Conservation (phyloP, 2,329 filamentous ascomycete species). For the Clonostachys byssicola region DNA sequence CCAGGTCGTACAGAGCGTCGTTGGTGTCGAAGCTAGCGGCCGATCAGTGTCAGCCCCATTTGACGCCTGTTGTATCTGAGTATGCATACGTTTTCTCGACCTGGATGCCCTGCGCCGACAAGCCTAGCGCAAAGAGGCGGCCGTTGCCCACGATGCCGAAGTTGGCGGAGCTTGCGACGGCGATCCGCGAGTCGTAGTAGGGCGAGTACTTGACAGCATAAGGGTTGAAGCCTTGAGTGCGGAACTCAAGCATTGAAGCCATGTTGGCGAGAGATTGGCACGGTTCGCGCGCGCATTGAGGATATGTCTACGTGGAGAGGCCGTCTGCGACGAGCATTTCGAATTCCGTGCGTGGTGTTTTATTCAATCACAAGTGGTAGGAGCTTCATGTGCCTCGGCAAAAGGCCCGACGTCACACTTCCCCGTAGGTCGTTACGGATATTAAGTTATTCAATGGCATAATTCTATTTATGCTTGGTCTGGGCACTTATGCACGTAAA, state of each 20-base stretch:
- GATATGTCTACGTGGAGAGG: not conserved
- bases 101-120: slow-evolving; percentile 80
- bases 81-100: slow-evolving; percentile 72
- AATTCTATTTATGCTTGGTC: too few species aligned
- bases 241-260: slow-evolving; percentile 84
- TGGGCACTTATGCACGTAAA: too few species aligned
- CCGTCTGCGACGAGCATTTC: not conserved
- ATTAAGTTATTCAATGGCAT: not conserved
- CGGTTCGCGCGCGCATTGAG: not conserved
- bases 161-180: slow-evolving; percentile 87
- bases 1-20: slow-evolving; percentile 90
- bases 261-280: slow-evolving; percentile 16
- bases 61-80: not conserved
- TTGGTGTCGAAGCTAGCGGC: slow-evolving; percentile 90
- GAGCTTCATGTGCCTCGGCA: slow-evolving; percentile 27
- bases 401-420: slow-evolving; percentile 5
- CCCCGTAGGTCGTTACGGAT: not conserved
- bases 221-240: slow-evolving; percentile 90
- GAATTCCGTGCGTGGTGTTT: not conserved
- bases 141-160: slow-evolving; percentile 98
- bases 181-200: slow-evolving; percentile 92
- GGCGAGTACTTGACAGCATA: slow-evolving; percentile 98
- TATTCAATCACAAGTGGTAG: too few species aligned
- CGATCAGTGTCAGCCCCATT: slow-evolving; percentile 1
- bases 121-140: slow-evolving; percentile 75